Evolutionary conservation across 2,329 filamentous ascomycete species (phyloP), one percentile per base, ranked within the genome.

Genomic region (Aspergillus hortae): DNA sequence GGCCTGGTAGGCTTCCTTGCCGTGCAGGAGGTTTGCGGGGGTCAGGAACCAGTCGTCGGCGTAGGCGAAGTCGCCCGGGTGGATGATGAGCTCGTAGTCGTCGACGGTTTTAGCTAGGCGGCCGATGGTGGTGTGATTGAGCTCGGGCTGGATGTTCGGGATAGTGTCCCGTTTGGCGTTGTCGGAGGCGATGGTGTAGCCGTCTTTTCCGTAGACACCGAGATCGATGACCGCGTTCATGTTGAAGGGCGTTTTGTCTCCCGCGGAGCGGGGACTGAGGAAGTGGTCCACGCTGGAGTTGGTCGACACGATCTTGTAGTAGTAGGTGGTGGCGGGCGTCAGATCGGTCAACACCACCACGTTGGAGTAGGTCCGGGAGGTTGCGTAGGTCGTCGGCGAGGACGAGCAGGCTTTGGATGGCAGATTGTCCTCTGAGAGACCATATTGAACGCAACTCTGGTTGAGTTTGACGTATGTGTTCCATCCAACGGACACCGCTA

Each of bases 51-150:
- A 84, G 63, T 83, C 77, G 53, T 84, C 82, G 1, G 81, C 81
- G 56, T 85, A 85, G 0, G 67, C 81, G 12, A 84, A 71, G 59
- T 85, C 82, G 11, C 66, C 65, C 0, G 65, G 66, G 44, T 68
- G 66, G 33, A 68, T 64, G 47, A 68, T 44, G 3, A 84, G 67
- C 56, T 84, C 81, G 60, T 83, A 84, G 53, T 80, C 74, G 57
- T 83, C 67, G 32, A 79, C 70, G 0, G 75, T 82, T 12, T 68
- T 60, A 2, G 80, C 79, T 1, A 84, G 74, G 2, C 75, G 74
- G 14, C 71, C 73, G 52, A 84, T 84, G n/a, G 81, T 84, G 2
- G 79, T 80, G 67, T 83, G 80, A 60, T 83, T 81, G 1, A 82
- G 69, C 9, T 75, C 74, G 2, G 80, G 80, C 4, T 79, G 64